Conservation (phyloP, 495 filamentous ascomycete genomes). For the Trypethelium eluteriae region DNA sequence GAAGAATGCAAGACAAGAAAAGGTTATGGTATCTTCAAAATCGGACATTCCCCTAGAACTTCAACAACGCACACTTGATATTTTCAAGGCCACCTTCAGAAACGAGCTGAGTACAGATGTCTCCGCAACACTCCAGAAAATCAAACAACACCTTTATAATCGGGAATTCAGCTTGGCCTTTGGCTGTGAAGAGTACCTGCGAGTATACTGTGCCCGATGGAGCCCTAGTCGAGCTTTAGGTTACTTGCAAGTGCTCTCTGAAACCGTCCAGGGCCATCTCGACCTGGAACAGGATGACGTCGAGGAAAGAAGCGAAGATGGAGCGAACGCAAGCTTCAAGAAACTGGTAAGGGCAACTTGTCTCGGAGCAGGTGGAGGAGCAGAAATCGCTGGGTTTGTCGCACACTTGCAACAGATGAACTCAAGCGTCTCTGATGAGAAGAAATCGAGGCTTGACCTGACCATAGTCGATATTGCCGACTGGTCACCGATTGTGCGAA, state of each 20-base stretch:
- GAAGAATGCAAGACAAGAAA: not conserved
- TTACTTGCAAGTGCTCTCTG: constrained; percentile 60
- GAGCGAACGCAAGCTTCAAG: not conserved
- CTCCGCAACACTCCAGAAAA: constrained; percentile 56
- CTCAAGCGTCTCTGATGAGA: constrained; percentile 12
- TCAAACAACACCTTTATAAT: constrained; percentile 77
- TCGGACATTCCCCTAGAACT: constrained; percentile 35
- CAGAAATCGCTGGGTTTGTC: constrained; percentile 72
- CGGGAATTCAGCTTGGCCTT: constrained; percentile 80
- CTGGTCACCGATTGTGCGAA: constrained; percentile 56
- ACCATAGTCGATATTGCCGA: constrained; percentile 70
- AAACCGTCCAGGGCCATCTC: constrained; percentile 38
- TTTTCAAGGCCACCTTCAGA: constrained; percentile 60
- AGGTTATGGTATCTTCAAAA: not conserved
- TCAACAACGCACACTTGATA: constrained; percentile 68
- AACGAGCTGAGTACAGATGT: constrained; percentile 41
- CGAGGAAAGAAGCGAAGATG: constrained; percentile 5
- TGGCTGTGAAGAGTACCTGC: constrained; percentile 54
- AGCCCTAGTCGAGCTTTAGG: constrained; percentile 73
- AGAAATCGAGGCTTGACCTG: constrained; percentile 41
- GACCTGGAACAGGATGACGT: constrained; percentile 10
- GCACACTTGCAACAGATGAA: constrained; percentile 44
- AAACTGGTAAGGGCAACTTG: constrained; percentile 33
- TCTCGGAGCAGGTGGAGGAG: constrained; percentile 79
- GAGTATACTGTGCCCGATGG: constrained; percentile 81